A percentile compares a stretch with the other conserved stretches of the same genome.
These are phyloP conservation scores for Epichloe uncinata DNA, from an alignment of 2,329 filamentous ascomycete genomes.

Conservation along the genomic window DNA sequence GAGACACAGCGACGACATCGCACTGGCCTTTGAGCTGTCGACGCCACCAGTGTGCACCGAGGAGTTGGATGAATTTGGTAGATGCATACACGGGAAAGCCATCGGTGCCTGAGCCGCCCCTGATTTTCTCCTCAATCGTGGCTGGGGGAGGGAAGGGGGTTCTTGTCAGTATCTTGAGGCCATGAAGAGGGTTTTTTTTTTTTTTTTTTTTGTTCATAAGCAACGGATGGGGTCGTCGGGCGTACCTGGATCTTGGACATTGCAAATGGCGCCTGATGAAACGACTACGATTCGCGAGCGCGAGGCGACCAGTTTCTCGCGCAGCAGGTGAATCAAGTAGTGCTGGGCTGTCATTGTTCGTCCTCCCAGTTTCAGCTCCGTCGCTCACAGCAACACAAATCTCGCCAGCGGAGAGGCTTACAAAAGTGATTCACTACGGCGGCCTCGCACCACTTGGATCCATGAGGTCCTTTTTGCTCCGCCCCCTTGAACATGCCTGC, in stretches of 20 bases:
- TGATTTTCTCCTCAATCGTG: conserved; percentile 24
- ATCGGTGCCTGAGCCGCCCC: conserved; percentile 23
- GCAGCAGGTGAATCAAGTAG: conserved; percentile 36
- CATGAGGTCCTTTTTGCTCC: conserved; percentile 22
- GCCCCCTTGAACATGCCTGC: conserved; percentile 29
- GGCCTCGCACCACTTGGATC: conserved; percentile 35
- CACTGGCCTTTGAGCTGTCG: conserved; percentile 32
- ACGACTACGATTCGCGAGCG: conserved; percentile 35
- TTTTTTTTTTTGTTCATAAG: too few species aligned
- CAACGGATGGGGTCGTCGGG: neutral
- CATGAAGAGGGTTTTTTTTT: too few species aligned
- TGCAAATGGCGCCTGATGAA: conserved; percentile 34
- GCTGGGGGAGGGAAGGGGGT: conserved; percentile 12
- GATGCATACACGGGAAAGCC: conserved; percentile 22
- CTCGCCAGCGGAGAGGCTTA: conserved; percentile 13
- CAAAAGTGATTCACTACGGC: conserved; percentile 40
- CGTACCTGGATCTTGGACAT: conserved; percentile 25
- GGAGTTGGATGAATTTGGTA: conserved; percentile 37
- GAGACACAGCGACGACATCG: conserved; percentile 38
- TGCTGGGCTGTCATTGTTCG: conserved; percentile 31
- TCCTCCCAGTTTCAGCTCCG: neutral
- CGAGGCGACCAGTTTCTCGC: conserved; percentile 32
- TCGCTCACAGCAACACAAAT: neutral
- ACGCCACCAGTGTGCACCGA: conserved; percentile 42
- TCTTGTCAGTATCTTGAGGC: conserved; percentile 1